Conservation (phyloP, 1,139 yeast genomes). For the Saccharomyces hybrid region DNA sequence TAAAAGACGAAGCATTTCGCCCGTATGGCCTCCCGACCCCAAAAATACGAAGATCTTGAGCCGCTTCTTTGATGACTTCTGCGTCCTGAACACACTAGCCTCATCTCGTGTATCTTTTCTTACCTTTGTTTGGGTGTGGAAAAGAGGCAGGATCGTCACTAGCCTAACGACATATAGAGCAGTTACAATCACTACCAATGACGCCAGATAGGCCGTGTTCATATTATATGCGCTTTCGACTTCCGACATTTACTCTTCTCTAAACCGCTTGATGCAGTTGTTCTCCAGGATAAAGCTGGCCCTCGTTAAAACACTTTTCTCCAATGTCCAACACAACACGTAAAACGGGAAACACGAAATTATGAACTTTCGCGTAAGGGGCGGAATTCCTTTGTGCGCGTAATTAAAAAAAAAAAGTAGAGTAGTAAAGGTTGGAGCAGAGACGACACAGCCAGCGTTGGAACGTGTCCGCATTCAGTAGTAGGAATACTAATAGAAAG, state of each 20-base stretch:
- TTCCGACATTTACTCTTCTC: neutral
- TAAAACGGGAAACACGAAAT: neutral
- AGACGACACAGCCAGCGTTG: constrained; percentile 3
- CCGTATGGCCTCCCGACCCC: constrained; percentile 94
- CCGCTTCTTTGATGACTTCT: constrained; percentile 4
- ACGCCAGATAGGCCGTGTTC: constrained; percentile 3
- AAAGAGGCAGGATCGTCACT: constrained; percentile 13
- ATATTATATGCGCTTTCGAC: neutral
- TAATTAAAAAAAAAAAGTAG: neutral
- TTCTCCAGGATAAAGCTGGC: neutral
- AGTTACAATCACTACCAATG: constrained; percentile 5
- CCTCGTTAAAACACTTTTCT: neutral
- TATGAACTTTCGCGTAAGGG: neutral
- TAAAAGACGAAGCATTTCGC: constrained; percentile 77
- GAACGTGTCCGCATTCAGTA: neutral
- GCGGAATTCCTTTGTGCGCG: neutral
- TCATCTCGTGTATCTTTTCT: neutral
- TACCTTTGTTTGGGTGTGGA: constrained; percentile 2
- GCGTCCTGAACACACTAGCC: neutral
- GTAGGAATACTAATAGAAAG: neutral
- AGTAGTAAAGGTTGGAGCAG: neutral
- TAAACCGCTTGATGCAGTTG: neutral
- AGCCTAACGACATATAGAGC: constrained; percentile 9
- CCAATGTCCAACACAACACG: neutral
- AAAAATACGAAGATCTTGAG: constrained; percentile 42